Conservation (phyloP, 306 rosid genomes). For the Trifolium fragiferum region DNA sequence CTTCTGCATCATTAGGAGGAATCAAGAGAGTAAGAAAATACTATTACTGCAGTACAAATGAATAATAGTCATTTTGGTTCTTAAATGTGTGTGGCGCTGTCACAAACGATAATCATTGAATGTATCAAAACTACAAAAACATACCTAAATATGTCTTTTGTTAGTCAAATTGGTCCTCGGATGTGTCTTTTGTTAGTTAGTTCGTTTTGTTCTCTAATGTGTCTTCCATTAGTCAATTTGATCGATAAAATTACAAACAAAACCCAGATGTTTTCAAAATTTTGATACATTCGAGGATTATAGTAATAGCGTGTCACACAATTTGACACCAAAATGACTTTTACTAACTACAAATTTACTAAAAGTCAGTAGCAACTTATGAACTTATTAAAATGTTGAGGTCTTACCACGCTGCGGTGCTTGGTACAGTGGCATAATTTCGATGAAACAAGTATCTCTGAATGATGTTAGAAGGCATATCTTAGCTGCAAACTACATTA, state of each 20-base stretch:
- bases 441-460: slow-evolving; percentile 86
- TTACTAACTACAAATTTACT: neutral
- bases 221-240: too few species aligned
- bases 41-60: neutral
- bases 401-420: slow-evolving; percentile 72
- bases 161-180: neutral
- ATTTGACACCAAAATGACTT: too few species aligned
- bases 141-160: neutral
- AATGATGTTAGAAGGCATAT: slow-evolving; percentile 89
- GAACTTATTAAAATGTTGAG: slow-evolving; percentile 6
- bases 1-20: slow-evolving; percentile 59
- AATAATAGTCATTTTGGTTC: neutral
- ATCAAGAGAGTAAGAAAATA: neutral
- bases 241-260: too few species aligned
- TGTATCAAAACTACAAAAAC: neutral
- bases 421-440: slow-evolving; percentile 67
- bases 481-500: slow-evolving; percentile 77
- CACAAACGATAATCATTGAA: neutral
- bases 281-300: too few species aligned
- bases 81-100: neutral
- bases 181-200: neutral
- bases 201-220: too few species aligned
- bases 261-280: too few species aligned
- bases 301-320: neutral
- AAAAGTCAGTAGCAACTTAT: neutral